Evolutionary conservation across 176 grass and related monocot species (phyloP), one percentile per base, ranked within the genome.

Genomic region (Avena insularis): DNA sequence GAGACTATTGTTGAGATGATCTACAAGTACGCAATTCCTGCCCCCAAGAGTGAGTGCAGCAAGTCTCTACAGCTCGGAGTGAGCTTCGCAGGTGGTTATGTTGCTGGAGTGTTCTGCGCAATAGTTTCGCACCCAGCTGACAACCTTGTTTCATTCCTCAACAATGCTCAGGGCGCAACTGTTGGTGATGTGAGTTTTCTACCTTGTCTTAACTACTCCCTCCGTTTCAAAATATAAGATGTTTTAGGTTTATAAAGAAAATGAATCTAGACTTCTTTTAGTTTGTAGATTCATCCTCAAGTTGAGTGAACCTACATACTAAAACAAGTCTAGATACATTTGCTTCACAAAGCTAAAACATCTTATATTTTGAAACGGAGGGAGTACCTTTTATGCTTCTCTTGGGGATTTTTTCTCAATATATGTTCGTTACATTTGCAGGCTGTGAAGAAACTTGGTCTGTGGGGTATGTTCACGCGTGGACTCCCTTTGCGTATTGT

Each of bases 121-220:
- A 73, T 97, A 79, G 87, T 97, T 74, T 97, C 92, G 4, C 92
- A 97, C 82, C 94, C 94, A 6, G 92, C 94, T 4, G 94, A 97
- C 58, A 97, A 97, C 66, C 86, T 97, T 3, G 94, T 97, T 16
- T 97, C 94, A 12, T 92, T 91, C 53, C 92, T 94, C 61, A 97
- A 97, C 83, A 97, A 97, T 64, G 86, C 92, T 21, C 86, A 89
- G 85, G 92, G 88, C 0, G 89, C 90, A 78, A 93, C 92, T 16
- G 90, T 91, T 0, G 65, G 92, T 9, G 90, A 97, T 84, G 95
- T 97, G 83, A 81, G 95, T 86, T 63, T 78, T 68, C 29, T 81
- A 40, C 78, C 3, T 36, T 79, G 25, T 86, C 16, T 83, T 10
- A 29, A 29, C 3, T 13, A 66, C 31, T 33, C 31, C 31, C 31